phyloP scores from a whole-genome alignment of 768 basidiomycete genomes.

The Hericium erinaceus region DNA sequence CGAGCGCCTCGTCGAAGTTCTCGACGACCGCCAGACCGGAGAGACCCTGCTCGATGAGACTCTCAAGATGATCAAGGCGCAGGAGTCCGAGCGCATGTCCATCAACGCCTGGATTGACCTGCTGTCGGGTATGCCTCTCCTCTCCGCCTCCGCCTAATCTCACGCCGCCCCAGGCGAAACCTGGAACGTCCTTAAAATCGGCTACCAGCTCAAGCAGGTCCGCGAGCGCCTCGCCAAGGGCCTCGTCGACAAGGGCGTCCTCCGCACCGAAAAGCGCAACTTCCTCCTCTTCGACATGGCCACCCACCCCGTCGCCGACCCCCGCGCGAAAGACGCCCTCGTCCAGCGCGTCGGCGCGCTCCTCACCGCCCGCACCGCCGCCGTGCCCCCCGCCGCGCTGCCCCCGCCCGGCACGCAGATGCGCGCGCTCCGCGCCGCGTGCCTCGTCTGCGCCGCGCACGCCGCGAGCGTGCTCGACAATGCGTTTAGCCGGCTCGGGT shows the following conservation, averaged over 20 bases:
- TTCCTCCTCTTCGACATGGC: slow-evolving; percentile 99
- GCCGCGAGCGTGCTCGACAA: slow-evolving; percentile 95
- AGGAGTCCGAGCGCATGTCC: slow-evolving; percentile 63
- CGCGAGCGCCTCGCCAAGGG: slow-evolving; percentile 95
- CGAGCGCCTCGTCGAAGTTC: slow-evolving; percentile 83
- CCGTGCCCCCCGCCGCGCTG: slow-evolving; percentile 67
- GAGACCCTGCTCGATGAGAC: slow-evolving; percentile 96
- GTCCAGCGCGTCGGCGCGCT: slow-evolving; percentile 67
- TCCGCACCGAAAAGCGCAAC: slow-evolving; percentile 98
- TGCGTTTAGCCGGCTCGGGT: slow-evolving; percentile 78
- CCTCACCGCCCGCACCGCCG: slow-evolving; percentile 74
- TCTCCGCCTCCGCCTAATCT: neutral
- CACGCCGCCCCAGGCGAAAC: slow-evolving; percentile 69
- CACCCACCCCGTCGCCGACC: slow-evolving; percentile 93
- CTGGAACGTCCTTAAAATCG: slow-evolving; percentile 99
- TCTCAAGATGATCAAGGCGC: slow-evolving; percentile 87
- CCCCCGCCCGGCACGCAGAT: slow-evolving; percentile 74
- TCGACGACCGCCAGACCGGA: slow-evolving; percentile 87
- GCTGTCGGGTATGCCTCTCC: slow-evolving; percentile 64
- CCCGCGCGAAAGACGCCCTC: slow-evolving; percentile 81
- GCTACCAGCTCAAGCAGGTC: slow-evolving; percentile 97
- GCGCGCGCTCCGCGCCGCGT: slow-evolving; percentile 70
- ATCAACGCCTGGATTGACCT: slow-evolving; percentile 94
- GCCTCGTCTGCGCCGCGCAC: slow-evolving; percentile 84
- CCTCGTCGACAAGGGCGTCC: slow-evolving; percentile 94